Evolutionary conservation across 2,329 filamentous ascomycete species (phyloP).

Genomic region (Elsinoe perseae): DNA sequence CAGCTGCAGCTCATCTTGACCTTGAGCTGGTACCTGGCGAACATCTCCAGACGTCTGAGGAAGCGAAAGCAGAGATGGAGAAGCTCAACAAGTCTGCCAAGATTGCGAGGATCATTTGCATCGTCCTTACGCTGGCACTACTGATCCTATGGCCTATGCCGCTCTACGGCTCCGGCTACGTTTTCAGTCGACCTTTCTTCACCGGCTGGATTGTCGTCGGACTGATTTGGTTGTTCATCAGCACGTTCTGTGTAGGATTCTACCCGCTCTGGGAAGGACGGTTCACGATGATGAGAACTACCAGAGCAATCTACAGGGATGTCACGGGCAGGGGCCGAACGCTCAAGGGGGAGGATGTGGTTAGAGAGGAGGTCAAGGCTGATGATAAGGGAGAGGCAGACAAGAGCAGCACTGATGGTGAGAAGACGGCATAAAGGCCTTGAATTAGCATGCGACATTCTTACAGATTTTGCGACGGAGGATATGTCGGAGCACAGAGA

Average conservation of each 20-base stretch:
- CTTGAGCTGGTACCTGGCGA: constrained; percentile 56
- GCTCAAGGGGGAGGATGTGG: constrained; percentile 27
- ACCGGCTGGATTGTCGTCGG: constrained; percentile 64
- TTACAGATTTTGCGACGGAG: no score
- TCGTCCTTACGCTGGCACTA: constrained; percentile 59
- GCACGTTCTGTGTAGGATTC: constrained; percentile 63
- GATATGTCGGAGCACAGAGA: no score
- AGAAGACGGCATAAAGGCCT: neutral
- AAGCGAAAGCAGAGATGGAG: constrained; percentile 37
- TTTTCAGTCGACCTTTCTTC: constrained; percentile 77
- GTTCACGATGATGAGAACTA: constrained; percentile 54
- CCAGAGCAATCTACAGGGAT: constrained; percentile 56
- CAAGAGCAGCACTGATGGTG: neutral
- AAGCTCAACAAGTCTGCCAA: constrained; percentile 38
- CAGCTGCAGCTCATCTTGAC: constrained; percentile 55
- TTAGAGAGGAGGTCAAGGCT: constrained; percentile 23
- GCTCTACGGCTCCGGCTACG: constrained; percentile 73
- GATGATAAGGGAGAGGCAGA: constrained; percentile 16
- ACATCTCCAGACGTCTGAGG: constrained; percentile 27
- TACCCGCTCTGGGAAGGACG: constrained; percentile 78
- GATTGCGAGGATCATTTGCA: constrained; percentile 51
- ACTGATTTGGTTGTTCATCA: constrained; percentile 73
- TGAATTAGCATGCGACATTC: no score
- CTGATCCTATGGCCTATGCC: constrained; percentile 88
- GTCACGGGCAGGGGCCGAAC: constrained; percentile 37